These are phyloP conservation scores for Phytophthora macrochlamydospora DNA, from an alignment of 352 stramenopile genomes.

Conservation along the genomic window DNA sequence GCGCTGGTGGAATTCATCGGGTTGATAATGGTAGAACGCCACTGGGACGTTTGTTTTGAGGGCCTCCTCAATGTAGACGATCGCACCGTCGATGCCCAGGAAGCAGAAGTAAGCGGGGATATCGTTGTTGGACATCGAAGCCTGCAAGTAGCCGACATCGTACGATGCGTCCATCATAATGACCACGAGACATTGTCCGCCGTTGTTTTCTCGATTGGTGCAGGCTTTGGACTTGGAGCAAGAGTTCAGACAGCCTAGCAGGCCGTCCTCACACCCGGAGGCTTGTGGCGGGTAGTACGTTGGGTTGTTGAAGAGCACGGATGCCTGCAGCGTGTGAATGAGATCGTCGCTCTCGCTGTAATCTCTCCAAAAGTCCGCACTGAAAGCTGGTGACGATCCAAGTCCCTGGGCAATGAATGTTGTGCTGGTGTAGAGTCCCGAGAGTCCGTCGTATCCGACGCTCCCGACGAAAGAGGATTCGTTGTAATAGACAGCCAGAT, in stretches of 20 bases:
- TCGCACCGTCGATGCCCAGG: constrained; percentile 41
- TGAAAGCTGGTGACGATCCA: constrained; percentile 28
- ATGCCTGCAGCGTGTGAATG: constrained; percentile 17
- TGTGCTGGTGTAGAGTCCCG: constrained; percentile 53
- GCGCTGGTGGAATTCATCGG: constrained; percentile 47
- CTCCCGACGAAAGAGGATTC: constrained; percentile 43
- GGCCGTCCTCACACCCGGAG: constrained; percentile 30
- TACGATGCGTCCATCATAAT: constrained; percentile 50
- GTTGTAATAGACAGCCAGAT: constrained; percentile 51
- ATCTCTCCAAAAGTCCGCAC: constrained; percentile 53
- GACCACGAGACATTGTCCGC: constrained; percentile 46
- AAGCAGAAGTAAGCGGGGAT: constrained; percentile 76
- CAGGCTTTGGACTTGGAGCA: constrained; percentile 55
- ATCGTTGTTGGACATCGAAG: constrained; percentile 45
- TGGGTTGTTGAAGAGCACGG: too few species aligned
- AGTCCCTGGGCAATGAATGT: constrained; percentile 31
- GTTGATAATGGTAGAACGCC: constrained; percentile 63
- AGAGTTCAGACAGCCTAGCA: constrained; percentile 46
- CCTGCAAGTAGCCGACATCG: constrained; percentile 52
- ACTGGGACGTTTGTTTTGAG: constrained; percentile 28
- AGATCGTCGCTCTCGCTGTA: constrained; percentile 46
- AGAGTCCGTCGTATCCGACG: constrained; percentile 45
- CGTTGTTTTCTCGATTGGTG: constrained; percentile 31
- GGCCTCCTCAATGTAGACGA: constrained; percentile 36
- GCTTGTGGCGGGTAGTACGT: too few species aligned